Evolutionary conservation across 2,329 filamentous ascomycete species (phyloP).

Genomic region (Clonostachys chloroleuca): DNA sequence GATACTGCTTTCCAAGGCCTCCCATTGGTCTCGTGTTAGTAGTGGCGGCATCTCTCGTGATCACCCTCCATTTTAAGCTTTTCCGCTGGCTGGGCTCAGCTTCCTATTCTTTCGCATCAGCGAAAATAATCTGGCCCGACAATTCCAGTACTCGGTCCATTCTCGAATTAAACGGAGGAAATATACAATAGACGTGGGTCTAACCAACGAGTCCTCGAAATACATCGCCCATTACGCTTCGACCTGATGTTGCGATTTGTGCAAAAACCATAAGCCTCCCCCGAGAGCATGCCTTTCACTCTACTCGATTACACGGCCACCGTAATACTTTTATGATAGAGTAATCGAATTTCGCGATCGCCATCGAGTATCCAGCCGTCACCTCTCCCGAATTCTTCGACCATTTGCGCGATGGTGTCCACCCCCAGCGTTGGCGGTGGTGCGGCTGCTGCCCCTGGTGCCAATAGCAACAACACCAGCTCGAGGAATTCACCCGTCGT

Average conservation of each 20-base stretch:
- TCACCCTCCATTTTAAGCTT: background rate
- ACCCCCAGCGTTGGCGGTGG: slow-evolving; percentile 29
- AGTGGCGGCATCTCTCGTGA: too few relatives aligned
- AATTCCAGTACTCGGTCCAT: background rate
- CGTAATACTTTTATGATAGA: too few relatives aligned
- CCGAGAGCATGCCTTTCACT: background rate
- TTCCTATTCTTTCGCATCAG: background rate
- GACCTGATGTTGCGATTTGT: background rate
- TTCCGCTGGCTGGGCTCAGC: background rate
- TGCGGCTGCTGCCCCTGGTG: slow-evolving; percentile 22
- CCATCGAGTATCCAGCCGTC: slow-evolving; percentile 4
- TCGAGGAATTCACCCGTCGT: slow-evolving; percentile 47
- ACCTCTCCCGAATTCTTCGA: background rate
- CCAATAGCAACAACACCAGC: slow-evolving; percentile 40
- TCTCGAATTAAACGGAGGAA: too few relatives aligned
- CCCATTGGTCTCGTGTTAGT: background rate
- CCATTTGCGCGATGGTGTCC: slow-evolving; percentile 27
- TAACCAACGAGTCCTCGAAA: background rate
- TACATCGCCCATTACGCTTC: background rate
- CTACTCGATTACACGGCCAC: background rate
- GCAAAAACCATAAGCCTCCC: background rate
- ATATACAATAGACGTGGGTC: too few relatives aligned
- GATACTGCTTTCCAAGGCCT: background rate
- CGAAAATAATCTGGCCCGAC: background rate
- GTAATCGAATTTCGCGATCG: background rate